These are phyloP conservation scores for Aegle marmelos DNA, from an alignment of 345 rosid species.

Conservation along the genomic window DNA sequence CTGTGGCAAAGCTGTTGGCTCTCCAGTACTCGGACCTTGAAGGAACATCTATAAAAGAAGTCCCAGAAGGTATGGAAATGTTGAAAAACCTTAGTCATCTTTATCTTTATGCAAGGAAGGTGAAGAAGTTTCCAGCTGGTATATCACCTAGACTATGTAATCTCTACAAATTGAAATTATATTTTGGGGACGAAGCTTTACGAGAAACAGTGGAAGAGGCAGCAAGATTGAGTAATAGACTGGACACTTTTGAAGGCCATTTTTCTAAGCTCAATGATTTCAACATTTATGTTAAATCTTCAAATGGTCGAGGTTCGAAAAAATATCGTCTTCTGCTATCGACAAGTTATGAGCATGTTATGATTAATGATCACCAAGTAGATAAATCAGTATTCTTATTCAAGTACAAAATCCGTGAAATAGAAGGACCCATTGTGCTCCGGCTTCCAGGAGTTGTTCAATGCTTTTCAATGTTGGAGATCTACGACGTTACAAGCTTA, in stretches of 20 bases:
- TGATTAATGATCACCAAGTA: too few relatives aligned
- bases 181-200: neutral
- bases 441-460: neutral
- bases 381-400: accelerated
- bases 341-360: too few relatives aligned
- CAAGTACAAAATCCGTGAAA: neutral
- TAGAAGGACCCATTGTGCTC: neutral
- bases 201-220: neutral
- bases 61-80: neutral
- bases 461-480: accelerated
- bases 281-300: neutral
- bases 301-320: neutral
- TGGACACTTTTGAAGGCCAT: neutral
- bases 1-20: neutral
- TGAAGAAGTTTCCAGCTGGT: neutral
- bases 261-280: neutral
- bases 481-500: neutral
- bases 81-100: neutral
- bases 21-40: neutral
- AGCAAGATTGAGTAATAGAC: neutral
- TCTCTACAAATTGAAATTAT: too few relatives aligned
- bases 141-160: neutral
- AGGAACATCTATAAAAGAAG: neutral
- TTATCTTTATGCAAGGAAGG: accelerated
- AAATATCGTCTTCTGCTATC: neutral